Conservation (phyloP, 768 basidiomycete genomes). For the Hydnomerulius pinastri region DNA sequence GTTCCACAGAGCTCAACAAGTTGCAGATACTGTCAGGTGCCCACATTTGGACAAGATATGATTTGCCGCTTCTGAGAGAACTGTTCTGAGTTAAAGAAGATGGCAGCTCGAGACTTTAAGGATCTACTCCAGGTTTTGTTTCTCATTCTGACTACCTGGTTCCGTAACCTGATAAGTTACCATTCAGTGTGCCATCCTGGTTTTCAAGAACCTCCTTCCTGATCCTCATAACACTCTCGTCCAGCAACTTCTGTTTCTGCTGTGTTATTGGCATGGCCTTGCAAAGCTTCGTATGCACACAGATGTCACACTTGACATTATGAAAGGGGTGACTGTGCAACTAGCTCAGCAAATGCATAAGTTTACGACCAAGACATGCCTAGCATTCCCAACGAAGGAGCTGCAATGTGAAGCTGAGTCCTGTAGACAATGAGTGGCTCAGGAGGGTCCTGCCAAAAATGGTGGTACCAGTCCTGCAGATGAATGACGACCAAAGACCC, state of each 20-base stretch:
- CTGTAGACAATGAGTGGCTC: neutral
- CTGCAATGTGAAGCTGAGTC: conserved; percentile 1
- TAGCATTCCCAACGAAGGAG: conserved; percentile 23
- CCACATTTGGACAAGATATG: conserved; percentile 32
- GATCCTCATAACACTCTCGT: conserved; percentile 13
- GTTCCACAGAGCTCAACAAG: neutral
- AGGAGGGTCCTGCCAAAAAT: neutral
- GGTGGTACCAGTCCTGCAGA: neutral
- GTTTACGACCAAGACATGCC: conserved; percentile 23
- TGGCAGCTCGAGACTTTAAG: conserved; percentile 40
- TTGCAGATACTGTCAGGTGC: conserved; percentile 29
- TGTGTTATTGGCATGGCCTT: conserved; percentile 30
- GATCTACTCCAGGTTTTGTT: conserved; percentile 33
- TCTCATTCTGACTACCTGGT: neutral
- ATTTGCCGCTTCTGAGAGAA: conserved; percentile 34
- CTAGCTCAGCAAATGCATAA: conserved; percentile 24
- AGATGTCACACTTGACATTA: conserved; percentile 12
- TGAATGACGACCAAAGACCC: conserved; percentile 2
- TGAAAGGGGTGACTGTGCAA: conserved; percentile 10
- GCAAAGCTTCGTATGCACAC: conserved; percentile 33
- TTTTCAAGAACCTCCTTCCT: conserved; percentile 30
- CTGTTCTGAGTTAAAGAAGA: conserved; percentile 33
- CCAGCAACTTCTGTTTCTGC: conserved; percentile 14
- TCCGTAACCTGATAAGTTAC: neutral
- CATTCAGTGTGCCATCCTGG: conserved; percentile 31